These are phyloP conservation scores for Alternaria sp. DNA, from an alignment of 2,329 filamentous ascomycete species.

Conservation along the genomic window DNA sequence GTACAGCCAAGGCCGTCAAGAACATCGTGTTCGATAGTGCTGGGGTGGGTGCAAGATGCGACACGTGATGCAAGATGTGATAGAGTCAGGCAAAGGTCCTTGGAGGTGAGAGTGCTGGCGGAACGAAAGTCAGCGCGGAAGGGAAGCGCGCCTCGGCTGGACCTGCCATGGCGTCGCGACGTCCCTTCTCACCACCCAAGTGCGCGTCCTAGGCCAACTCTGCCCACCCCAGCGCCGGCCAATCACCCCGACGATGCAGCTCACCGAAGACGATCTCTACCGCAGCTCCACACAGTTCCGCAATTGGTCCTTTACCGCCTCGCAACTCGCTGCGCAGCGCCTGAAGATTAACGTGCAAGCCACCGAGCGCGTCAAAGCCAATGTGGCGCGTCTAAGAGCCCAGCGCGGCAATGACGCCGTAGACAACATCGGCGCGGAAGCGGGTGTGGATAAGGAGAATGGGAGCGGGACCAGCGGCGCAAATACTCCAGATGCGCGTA, in stretches of 20 bases:
- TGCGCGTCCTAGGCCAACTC: neutral
- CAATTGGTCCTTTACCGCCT: slow-evolving; percentile 87
- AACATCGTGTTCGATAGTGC: neutral
- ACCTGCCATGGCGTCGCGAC: slow-evolving; percentile 18
- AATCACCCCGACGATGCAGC: slow-evolving; percentile 37
- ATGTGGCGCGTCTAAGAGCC: slow-evolving; percentile 58
- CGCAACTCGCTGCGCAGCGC: slow-evolving; percentile 74
- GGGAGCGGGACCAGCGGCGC: slow-evolving; percentile 31
- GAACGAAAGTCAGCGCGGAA: neutral
- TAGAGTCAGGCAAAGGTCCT: neutral
- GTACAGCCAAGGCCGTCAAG: neutral
- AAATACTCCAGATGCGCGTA: slow-evolving; percentile 32
- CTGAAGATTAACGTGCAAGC: slow-evolving; percentile 81
- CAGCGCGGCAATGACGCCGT: slow-evolving; percentile 45
- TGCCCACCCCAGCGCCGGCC: slow-evolving; percentile 10
- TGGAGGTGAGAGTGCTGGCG: neutral
- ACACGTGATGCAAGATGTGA: neutral
- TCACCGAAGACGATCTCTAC: slow-evolving; percentile 92
- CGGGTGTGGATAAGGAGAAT: slow-evolving; percentile 45
- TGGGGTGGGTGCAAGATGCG: neutral
- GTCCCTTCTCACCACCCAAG: neutral
- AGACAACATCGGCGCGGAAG: neutral
- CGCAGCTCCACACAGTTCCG: slow-evolving; percentile 87
- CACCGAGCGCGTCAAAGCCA: slow-evolving; percentile 67
- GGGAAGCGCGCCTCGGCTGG: slow-evolving; percentile 18